These are phyloP conservation scores for Penicillium frequentans DNA, from an alignment of 2,329 filamentous ascomycete species.

Conservation along the genomic window DNA sequence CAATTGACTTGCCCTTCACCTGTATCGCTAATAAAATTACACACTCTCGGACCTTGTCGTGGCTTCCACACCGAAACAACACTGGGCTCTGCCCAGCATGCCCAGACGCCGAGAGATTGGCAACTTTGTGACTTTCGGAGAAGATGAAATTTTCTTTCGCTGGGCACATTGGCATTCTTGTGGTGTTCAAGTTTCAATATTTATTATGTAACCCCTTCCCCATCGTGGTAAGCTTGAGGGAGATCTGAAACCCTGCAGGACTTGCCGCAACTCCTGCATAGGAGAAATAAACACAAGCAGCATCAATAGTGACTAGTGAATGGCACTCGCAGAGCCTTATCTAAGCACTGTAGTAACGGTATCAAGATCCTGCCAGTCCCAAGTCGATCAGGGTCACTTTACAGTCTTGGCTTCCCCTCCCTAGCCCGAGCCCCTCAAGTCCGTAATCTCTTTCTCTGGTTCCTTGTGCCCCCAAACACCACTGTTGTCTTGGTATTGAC, in stretches of 20 bases:
- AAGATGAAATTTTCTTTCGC: neutral
- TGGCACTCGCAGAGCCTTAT: neutral
- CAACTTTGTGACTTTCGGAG: neutral
- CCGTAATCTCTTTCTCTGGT: neutral
- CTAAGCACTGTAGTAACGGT: neutral
- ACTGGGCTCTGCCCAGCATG: constrained; percentile 6
- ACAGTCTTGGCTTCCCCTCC: constrained; percentile 1
- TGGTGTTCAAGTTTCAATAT: constrained; percentile 10
- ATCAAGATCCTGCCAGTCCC: neutral
- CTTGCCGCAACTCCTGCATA: neutral
- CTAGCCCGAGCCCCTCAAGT: neutral
- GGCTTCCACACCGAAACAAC: neutral
- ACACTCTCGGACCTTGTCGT: neutral
- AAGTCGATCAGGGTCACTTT: neutral
- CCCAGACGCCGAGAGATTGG: constrained; percentile 15
- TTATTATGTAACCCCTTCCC: constrained; percentile 14
- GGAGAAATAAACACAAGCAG: neutral
- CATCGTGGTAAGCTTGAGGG: neutral
- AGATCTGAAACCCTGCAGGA: neutral
- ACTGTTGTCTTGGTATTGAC: neutral
- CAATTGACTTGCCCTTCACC: neutral
- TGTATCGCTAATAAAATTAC: neutral
- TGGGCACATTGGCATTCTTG: constrained; percentile 1
- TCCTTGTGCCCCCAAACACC: neutral
- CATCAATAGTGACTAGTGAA: neutral